Evolutionary conservation across 768 basidiomycete species (phyloP).

Genomic region (Lactarius psammicola): DNA sequence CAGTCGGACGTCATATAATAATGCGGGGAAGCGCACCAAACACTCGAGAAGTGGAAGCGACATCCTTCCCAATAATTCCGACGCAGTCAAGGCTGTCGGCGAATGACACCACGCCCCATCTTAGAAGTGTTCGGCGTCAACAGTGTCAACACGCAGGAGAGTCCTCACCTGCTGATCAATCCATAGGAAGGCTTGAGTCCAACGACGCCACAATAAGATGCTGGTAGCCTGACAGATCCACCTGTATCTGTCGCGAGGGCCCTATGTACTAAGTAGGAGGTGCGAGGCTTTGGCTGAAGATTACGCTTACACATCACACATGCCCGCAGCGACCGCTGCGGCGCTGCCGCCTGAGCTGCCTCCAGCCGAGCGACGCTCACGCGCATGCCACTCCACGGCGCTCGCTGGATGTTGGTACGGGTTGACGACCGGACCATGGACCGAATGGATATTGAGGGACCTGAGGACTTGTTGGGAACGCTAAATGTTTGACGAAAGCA

Average conservation of each 20-base stretch:
- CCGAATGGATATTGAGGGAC: slow-evolving; percentile 72
- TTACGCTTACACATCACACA: slow-evolving; percentile 75
- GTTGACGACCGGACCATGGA: slow-evolving; percentile 78
- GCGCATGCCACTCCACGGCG: slow-evolving; percentile 31
- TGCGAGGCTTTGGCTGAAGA: not conserved
- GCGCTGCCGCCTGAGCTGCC: slow-evolving; percentile 96
- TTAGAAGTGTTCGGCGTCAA: slow-evolving; percentile 33
- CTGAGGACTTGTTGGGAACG: slow-evolving; percentile 37
- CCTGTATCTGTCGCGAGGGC: slow-evolving; percentile 95
- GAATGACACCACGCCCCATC: slow-evolving; percentile 90
- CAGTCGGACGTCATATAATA: not conserved
- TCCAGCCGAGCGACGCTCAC: slow-evolving; percentile 66
- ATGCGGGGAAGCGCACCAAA: slow-evolving; percentile 54
- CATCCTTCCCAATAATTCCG: slow-evolving; percentile 66
- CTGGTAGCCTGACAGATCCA: slow-evolving; percentile 89
- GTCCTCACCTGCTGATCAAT: slow-evolving; percentile 72
- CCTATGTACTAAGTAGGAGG: slow-evolving; percentile 41
- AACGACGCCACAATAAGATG: slow-evolving; percentile 88
- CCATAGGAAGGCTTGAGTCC: slow-evolving; percentile 97
- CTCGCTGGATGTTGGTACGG: slow-evolving; percentile 47
- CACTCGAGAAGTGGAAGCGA: slow-evolving; percentile 48
- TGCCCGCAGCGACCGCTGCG: slow-evolving; percentile 81
- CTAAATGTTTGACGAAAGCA: not conserved
- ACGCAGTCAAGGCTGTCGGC: slow-evolving; percentile 96
- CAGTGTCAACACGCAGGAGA: not conserved